Base-by-base conservation (phyloP, 1,284 basidiomycete species). In the Tilletiaria anomala region DNA sequence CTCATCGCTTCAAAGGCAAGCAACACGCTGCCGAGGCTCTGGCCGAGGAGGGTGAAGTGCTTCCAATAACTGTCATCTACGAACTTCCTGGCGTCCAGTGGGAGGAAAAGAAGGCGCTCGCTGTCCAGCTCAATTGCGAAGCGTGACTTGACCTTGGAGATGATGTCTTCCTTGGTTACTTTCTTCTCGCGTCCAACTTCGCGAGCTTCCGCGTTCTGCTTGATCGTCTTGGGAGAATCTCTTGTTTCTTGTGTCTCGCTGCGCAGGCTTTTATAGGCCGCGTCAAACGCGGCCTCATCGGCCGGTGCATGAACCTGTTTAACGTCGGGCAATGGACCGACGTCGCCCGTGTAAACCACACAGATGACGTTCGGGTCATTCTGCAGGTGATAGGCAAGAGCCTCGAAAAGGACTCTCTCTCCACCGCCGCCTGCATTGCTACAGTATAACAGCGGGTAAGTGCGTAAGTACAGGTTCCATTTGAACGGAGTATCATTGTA, bases 351-450 rank as follows among this genome's bases (percentile, higher is more conserved):
- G 68, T 97, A 99, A 20, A 99, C 78, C 5, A 87, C 76, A 37
- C 74, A 78, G n/a, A 93, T 68, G 6, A 81, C 67, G 41, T 82
- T 71, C 1, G 76, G 75, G 43, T 85, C 75, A n/a, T 73, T 73
- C 11, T 75, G 72, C 59, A 94, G 89, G 22, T 87, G 73, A 50
- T 78, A 75, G 0, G 79, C 73, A 16, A 97, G 76, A 0, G 88
- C 89, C 1, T 84, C 81, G 87, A 88, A 99, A 0, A 99, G 71
- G 0, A 99, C 91, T 1, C 89, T 77, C 69, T 97, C 91, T 1
- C 93, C 93, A 11, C 93, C 93, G 10, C 91, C 91, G 0, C 91
- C 91, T 17, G 89, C 88, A 72, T 97, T 93, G 66, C 88, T 93
- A n/a, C n/a, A 5, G 4, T 12, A 14, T 34, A 48, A 17, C 14